Percentiles rank a stretch among this genome's conserved stretches.
Evolutionary conservation across 495 filamentous ascomycete genomes (phyloP).

Genomic region (Lasiosphaeris hirsuta): DNA sequence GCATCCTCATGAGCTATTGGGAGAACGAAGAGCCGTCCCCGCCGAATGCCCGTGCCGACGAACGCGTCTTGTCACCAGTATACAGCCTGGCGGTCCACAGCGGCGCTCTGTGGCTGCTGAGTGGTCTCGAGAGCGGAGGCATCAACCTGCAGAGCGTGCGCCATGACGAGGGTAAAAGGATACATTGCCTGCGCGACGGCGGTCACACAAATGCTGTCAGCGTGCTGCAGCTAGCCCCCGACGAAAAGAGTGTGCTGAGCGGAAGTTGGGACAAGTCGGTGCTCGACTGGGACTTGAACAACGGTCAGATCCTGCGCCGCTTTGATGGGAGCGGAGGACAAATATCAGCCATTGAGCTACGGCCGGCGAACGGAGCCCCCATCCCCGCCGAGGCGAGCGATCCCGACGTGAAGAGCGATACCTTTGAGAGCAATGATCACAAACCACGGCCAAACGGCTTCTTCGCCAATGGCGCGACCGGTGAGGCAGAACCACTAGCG

Average conservation of each 20-base stretch:
- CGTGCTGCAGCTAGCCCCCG: conserved; percentile 72
- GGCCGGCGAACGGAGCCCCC: conserved; percentile 70
- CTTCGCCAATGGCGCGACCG: conserved; percentile 34
- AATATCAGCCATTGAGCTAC: conserved; percentile 81
- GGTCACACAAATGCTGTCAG: conserved; percentile 92
- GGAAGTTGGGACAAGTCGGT: conserved; percentile 96
- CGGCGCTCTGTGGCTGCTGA: conserved; percentile 85
- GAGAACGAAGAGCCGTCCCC: conserved; percentile 68
- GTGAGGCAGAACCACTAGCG: neutral
- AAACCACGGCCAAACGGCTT: conserved; percentile 49
- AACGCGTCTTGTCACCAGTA: conserved; percentile 69
- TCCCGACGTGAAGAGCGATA: conserved; percentile 55
- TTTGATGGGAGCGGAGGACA: conserved; percentile 78
- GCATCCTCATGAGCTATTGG: conserved; percentile 93
- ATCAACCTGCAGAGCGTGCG: conserved; percentile 95
- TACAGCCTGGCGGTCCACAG: conserved; percentile 91
- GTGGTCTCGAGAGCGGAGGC: conserved; percentile 81
- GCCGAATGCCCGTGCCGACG: conserved; percentile 45
- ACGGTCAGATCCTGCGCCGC: conserved; percentile 67
- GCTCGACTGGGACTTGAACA: conserved; percentile 93
- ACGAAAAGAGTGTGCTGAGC: conserved; percentile 85
- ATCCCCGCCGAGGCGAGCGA: conserved; percentile 71
- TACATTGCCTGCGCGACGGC: conserved; percentile 61
- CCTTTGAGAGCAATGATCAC: conserved; percentile 54
- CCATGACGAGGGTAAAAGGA: conserved; percentile 89